A percentile compares a stretch with the other conserved stretches of the same genome.
Evolutionary conservation across 1,139 yeast species (phyloP).

Genomic region (Tardiomyces digboiensis): DNA sequence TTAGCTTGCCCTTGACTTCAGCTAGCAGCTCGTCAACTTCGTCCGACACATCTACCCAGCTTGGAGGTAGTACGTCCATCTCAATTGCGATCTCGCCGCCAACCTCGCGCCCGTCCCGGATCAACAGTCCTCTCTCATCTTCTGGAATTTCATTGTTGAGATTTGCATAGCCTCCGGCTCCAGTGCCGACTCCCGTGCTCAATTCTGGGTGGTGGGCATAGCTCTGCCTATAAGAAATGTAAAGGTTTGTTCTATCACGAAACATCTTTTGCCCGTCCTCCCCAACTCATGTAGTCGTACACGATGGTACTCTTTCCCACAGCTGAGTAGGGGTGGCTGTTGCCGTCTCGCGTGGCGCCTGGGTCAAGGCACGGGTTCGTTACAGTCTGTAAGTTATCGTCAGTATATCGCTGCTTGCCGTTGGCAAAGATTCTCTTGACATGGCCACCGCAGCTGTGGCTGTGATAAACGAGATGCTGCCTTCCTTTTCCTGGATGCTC

Average conservation of each 20-base stretch:
- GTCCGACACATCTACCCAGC: slow-evolving; percentile 62
- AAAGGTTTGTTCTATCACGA: slow-evolving; percentile 35
- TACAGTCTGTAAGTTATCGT: too few relatives aligned
- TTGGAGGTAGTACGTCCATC: slow-evolving; percentile 54
- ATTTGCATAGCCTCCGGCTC: slow-evolving; percentile 3
- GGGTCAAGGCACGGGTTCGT: too few relatives aligned
- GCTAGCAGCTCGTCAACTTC: slow-evolving; percentile 58
- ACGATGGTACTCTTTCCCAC: too few relatives aligned
- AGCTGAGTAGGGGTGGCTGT: too few relatives aligned
- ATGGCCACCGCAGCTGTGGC: too few relatives aligned
- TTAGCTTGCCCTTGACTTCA: slow-evolving; percentile 40
- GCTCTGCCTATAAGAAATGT: slow-evolving; percentile 33
- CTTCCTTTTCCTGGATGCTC: too few relatives aligned
- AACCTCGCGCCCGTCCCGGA: slow-evolving; percentile 19
- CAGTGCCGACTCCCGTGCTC: slow-evolving; percentile 4
- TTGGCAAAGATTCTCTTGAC: too few relatives aligned
- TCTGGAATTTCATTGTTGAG: slow-evolving; percentile 39
- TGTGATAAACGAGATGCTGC: too few relatives aligned
- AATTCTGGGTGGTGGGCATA: slow-evolving; percentile 30
- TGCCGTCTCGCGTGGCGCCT: too few relatives aligned
- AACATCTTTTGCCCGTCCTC: too few relatives aligned
- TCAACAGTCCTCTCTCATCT: slow-evolving; percentile 54
- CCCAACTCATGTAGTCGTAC: too few relatives aligned
- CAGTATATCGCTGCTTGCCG: too few relatives aligned
- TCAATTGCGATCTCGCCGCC: slow-evolving; percentile 27